Conservation (phyloP, 2,329 filamentous ascomycete genomes). For the Elsinoe necatrix region DNA sequence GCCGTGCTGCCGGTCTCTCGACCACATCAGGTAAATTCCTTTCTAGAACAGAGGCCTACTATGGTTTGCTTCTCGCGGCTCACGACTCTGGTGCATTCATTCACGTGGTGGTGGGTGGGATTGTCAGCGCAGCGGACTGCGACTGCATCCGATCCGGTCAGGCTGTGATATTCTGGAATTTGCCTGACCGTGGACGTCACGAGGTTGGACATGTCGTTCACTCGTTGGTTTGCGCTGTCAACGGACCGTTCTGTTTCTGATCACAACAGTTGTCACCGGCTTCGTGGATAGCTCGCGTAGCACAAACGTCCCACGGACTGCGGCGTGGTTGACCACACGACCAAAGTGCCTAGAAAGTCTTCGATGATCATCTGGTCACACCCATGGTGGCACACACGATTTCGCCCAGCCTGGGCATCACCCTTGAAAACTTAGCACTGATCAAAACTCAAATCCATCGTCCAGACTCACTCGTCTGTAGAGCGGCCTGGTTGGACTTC, state of each 20-base stretch:
- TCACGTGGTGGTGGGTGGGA: not conserved
- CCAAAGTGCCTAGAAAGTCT: not conserved
- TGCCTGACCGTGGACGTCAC: not conserved
- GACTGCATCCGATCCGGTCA: not conserved
- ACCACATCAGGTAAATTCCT: not conserved
- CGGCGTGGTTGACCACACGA: not conserved
- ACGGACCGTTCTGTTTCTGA: conserved; percentile 10
- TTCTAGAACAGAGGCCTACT: not conserved
- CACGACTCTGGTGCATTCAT: not conserved
- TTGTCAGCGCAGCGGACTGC: not conserved
- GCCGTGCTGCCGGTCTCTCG: not conserved
- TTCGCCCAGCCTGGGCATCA: conserved; percentile 3
- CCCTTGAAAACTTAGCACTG: not conserved
- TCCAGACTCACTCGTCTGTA: not conserved
- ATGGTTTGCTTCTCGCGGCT: not conserved
- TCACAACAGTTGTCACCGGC: conserved; percentile 6
- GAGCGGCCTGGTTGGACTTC: not conserved
- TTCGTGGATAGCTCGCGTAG: conserved; percentile 2
- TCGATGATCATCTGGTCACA: not conserved
- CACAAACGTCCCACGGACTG: not conserved
- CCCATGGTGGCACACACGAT: not conserved
- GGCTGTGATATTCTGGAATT: not conserved
- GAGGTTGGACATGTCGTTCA: conserved; percentile 7
- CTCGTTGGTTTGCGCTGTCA: not conserved
- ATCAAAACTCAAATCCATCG: conserved; percentile 5